phyloP scores from a whole-genome alignment of 2,329 filamentous ascomycete species.

The Clarireedia hainanense region DNA sequence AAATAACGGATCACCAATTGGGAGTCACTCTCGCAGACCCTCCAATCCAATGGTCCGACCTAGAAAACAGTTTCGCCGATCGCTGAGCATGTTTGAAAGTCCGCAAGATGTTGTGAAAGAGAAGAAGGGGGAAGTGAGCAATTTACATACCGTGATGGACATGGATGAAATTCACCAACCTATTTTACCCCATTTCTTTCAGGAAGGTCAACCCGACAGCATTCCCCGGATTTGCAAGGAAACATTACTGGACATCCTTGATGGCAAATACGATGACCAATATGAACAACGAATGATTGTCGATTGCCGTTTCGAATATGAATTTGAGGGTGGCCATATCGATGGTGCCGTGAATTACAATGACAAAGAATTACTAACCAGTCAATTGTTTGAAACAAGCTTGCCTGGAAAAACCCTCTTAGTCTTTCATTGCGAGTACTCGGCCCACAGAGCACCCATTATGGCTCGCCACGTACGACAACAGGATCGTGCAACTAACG shows the following conservation, averaged over 20 bases:
- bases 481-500: constrained; percentile 78
- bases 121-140: constrained; percentile 55
- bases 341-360: constrained; percentile 92
- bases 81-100: constrained; percentile 96
- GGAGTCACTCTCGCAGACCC: constrained; percentile 61
- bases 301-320: constrained; percentile 97
- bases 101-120: constrained; percentile 80
- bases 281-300: constrained; percentile 82
- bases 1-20: constrained; percentile 64
- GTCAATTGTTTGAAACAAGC: constrained; percentile 63
- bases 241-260: constrained; percentile 79
- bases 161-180: constrained; percentile 69
- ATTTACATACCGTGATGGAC: constrained; percentile 71
- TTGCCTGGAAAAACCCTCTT: constrained; percentile 68
- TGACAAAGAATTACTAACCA: constrained; percentile 81
- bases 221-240: constrained; percentile 79
- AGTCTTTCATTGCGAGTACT: constrained; percentile 98
- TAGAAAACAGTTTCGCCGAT: constrained; percentile 83
- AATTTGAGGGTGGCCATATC: constrained; percentile 95
- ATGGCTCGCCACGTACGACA: constrained; percentile 93
- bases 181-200: constrained; percentile 74
- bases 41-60: constrained; percentile 67
- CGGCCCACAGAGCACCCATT: constrained; percentile 86
- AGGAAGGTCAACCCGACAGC: constrained; percentile 72
- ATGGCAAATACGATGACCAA: constrained; percentile 68